phyloP scores from a whole-genome alignment of 2,329 filamentous ascomycete genomes.

The Pseudofabraea citricarpa region DNA sequence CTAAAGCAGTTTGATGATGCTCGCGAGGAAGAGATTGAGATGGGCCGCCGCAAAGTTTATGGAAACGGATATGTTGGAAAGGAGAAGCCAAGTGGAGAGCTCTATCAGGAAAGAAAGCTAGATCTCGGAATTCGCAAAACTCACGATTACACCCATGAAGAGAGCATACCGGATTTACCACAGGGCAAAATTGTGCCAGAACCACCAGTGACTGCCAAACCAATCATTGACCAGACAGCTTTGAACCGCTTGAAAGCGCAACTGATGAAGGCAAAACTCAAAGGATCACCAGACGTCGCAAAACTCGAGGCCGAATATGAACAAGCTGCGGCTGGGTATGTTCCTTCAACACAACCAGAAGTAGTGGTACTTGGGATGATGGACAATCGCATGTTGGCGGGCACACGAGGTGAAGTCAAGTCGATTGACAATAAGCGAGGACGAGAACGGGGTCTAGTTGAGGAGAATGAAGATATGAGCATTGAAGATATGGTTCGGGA shows the following conservation, averaged over 20 bases:
- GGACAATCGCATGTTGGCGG: conserved; percentile 85
- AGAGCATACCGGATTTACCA: conserved; percentile 30
- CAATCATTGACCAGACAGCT: conserved; percentile 73
- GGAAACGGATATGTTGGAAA: conserved; percentile 81
- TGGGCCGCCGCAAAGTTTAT: conserved; percentile 78
- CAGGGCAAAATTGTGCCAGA: conserved; percentile 59
- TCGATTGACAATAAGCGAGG: conserved; percentile 75
- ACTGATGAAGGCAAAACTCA: conserved; percentile 92
- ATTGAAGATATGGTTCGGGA: conserved; percentile 97
- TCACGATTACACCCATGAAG: conserved; percentile 28
- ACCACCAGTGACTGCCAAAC: conserved; percentile 39
- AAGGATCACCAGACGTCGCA: conserved; percentile 67
- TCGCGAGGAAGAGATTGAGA: conserved; percentile 84
- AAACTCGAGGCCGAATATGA: conserved; percentile 83
- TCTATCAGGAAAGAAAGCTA: conserved; percentile 72
- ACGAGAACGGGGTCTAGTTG: conserved; percentile 75
- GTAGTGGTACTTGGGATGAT: conserved; percentile 80
- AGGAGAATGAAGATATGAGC: conserved; percentile 91
- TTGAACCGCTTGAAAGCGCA: conserved; percentile 89
- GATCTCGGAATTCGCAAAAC: conserved; percentile 45
- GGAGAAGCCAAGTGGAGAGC: conserved; percentile 80
- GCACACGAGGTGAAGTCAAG: conserved; percentile 67
- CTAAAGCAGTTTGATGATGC: conserved; percentile 86
- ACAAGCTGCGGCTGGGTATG: conserved; percentile 60
- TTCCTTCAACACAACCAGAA: conserved; percentile 44